Percentiles rank a stretch among this genome's conserved stretches.
phyloP scores from a whole-genome alignment of 176 grass and related monocot species.

The Triticum turgidum region DNA sequence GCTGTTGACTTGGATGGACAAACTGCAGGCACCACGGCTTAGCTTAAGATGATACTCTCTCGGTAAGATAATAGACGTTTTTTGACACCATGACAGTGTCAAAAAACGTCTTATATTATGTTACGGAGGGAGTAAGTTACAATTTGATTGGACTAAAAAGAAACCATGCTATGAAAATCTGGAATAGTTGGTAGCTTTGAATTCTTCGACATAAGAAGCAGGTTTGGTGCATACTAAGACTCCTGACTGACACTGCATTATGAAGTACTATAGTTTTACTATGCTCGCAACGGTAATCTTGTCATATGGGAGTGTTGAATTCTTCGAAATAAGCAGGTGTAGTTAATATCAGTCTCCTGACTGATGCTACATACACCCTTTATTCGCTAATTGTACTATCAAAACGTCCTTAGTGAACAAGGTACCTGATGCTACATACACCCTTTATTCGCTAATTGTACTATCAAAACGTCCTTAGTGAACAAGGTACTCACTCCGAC shows the following conservation, averaged over 20 bases:
- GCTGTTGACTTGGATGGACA: not conserved
- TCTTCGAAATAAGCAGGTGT: not conserved
- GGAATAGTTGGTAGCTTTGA: not conserved
- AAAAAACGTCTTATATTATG: no score
- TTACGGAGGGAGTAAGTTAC: not conserved
- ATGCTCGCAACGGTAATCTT: not conserved
- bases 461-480: no score
- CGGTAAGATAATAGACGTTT: no score
- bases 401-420: no score
- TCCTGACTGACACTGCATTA: not conserved
- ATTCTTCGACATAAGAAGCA: not conserved
- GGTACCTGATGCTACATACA: not conserved
- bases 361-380: not conserved
- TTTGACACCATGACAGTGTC: no score
- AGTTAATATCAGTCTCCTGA: not conserved
- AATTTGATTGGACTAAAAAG: not conserved
- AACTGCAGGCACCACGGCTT: not conserved
- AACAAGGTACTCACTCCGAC: no score
- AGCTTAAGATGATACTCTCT: not conserved
- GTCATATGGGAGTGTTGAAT: not conserved
- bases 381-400: no score
- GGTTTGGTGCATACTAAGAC: not conserved
- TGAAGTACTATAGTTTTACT: not conserved
- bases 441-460: no score
- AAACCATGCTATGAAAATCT: constrained; percentile 9